Conservation (phyloP, 805 yeast species). For the Kluyveromyces starmeri region DNA sequence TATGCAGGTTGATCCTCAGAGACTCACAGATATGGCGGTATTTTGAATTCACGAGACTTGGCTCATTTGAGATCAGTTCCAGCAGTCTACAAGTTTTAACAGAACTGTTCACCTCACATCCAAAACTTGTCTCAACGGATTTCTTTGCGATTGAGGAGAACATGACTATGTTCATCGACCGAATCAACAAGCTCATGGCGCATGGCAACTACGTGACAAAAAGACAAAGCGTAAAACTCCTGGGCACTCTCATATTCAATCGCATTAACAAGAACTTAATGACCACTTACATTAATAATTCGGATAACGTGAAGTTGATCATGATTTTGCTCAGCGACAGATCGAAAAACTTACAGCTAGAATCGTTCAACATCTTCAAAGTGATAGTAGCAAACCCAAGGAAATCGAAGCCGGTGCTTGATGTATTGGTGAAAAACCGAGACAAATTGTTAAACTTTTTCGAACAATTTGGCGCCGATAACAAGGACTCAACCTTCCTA, state of each 20-base stretch:
- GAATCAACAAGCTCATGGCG: conserved; percentile 61
- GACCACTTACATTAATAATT: conserved; percentile 67
- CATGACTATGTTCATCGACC: conserved; percentile 46
- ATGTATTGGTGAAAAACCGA: conserved; percentile 76
- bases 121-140: conserved; percentile 51
- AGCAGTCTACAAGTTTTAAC: conserved; percentile 75
- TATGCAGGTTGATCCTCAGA: conserved; percentile 50
- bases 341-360: conserved; percentile 80
- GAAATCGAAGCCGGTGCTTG: conserved; percentile 69
- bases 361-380: conserved; percentile 89
- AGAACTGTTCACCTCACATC: conserved; percentile 63
- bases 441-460: conserved; percentile 66
- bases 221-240: conserved; percentile 75
- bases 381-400: conserved; percentile 95
- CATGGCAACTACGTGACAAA: conserved; percentile 85
- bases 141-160: conserved; percentile 49
- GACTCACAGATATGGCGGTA: conserved; percentile 70
- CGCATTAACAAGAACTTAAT: conserved; percentile 65
- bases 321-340: conserved; percentile 85
- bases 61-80: conserved; percentile 82
- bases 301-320: conserved; percentile 73
- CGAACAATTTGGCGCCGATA: conserved; percentile 48
- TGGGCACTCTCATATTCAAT: conserved; percentile 62
- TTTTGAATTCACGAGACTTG: conserved; percentile 66
- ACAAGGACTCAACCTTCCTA: conserved; percentile 52